phyloP scores from a whole-genome alignment of 257 asterid species.

The Solanum acaule region DNA sequence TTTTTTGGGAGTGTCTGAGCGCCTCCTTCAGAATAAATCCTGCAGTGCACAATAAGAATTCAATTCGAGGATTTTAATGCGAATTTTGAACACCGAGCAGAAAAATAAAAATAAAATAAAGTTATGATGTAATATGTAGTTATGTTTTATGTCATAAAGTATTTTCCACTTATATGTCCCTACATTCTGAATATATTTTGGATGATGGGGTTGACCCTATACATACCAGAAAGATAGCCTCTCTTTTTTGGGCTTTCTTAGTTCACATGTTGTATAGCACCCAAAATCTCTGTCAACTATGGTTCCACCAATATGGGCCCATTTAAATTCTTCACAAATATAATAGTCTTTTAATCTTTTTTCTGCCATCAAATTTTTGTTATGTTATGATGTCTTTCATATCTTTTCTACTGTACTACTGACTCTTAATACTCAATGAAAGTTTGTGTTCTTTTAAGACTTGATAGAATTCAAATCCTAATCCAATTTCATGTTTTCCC shows the following conservation, averaged over 20 bases:
- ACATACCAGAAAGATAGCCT: background rate
- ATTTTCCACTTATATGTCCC: background rate
- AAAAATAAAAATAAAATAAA: background rate
- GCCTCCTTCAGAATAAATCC: too few species aligned
- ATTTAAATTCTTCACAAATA: background rate
- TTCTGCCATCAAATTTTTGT: background rate
- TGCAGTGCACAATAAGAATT: too few species aligned
- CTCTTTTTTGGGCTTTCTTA: background rate
- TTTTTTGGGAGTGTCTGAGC: background rate
- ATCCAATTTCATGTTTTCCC: background rate
- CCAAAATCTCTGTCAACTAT: background rate
- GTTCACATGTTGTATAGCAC: background rate
- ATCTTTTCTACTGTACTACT: background rate
- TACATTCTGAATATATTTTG: background rate
- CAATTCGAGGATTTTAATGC: too few species aligned
- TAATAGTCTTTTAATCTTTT: background rate
- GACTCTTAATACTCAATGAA: background rate
- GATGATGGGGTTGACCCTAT: background rate
- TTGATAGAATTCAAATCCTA: background rate
- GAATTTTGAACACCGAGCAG: background rate
- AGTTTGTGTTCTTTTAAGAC: background rate
- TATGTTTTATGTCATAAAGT: background rate
- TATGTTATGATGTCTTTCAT: background rate
- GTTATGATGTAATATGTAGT: background rate
- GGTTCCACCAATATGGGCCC: background rate